Percentiles rank a stretch among this genome's conserved stretches.
Conservation (phyloP, 371 early-diverging fungal genomes). For the Mucor ambiguus region DNA sequence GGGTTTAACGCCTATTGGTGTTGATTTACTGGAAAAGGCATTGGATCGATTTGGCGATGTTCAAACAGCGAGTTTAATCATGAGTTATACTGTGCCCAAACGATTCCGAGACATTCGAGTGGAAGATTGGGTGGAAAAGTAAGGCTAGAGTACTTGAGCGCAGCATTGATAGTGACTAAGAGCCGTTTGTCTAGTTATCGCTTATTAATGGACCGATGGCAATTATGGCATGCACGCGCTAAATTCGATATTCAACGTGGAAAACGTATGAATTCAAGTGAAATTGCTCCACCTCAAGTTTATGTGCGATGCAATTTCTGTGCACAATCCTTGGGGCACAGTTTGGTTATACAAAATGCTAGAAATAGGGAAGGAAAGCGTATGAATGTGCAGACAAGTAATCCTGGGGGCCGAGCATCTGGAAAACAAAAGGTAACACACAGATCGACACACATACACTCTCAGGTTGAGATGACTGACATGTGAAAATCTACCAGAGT, state of each 20-base stretch:
- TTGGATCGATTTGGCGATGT: constrained; percentile 89
- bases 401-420: constrained; percentile 37
- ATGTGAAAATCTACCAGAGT: constrained; percentile 36
- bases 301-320: constrained; percentile 92
- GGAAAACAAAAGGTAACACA: constrained; percentile 50
- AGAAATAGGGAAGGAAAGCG: constrained; percentile 61
- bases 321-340: constrained; percentile 75
- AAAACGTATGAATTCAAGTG: constrained; percentile 57
- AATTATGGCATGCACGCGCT: constrained; percentile 82
- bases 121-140: constrained; percentile 83
- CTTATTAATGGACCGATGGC: constrained; percentile 85
- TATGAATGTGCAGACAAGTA: constrained; percentile 54
- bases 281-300: constrained; percentile 77
- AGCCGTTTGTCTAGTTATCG: constrained; percentile 67
- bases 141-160: neutral
- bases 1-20: constrained; percentile 65
- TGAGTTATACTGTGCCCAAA: constrained; percentile 63
- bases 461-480: neutral
- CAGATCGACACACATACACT: neutral
- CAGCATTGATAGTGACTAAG: neutral
- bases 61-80: constrained; percentile 82
- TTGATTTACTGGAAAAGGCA: constrained; percentile 74
- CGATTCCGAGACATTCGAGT: constrained; percentile 66
- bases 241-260: constrained; percentile 88
- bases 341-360: constrained; percentile 56